Evolutionary conservation across 2,329 filamentous ascomycete species (phyloP), one percentile per base, ranked within the genome.

Genomic region (Pseudocercospora ulei): DNA sequence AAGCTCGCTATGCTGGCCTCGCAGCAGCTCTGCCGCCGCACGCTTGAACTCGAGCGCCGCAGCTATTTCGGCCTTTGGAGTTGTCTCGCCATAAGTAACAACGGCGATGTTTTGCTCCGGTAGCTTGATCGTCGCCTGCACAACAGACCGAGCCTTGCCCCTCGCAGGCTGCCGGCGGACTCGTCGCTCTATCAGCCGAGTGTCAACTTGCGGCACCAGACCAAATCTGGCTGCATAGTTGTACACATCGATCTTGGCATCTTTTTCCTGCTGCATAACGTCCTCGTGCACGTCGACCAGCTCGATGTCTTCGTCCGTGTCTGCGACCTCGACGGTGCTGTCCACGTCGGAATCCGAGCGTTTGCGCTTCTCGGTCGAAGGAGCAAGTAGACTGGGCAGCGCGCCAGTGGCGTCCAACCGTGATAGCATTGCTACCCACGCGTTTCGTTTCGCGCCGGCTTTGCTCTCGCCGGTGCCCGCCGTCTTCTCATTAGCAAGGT

Each of bases 191-290:
- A 44, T 29, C 14, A 31, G 12, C 18, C 44, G 35, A 17, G 23
- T 34, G 6, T 42, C 23, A 41, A 56, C 49, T 7, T 35, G 16
- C 4, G 65, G 65, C 11, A 63, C 41, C 2, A 49, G 38, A 23
- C 60, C 61, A 42, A 59, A 64, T 17, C 57, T 51, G 2, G 64
- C 63, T 22, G 62, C 62, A 49, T 65, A 66, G 40, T 65, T 62
- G 50, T 63, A 67, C 12, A 67, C 56, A 9, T 56, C 54, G 13
- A 46, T 12, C 25, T 51, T 55, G 6, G 52, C 50, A 34, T 56
- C 50, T 38, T 47, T 50, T 33, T 55, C 51, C 5, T 44, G 42
- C 7, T 38, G 35, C 39, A 55, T 18, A 6, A 43, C 44, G 25
- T 47, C 22, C 9, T 41, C 12, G 8, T 50, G 44, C 14, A 55